Evolutionary conservation across 2,329 filamentous ascomycete species (phyloP), one percentile per base, ranked within the genome.

Genomic region (Orbilia brochopaga): DNA sequence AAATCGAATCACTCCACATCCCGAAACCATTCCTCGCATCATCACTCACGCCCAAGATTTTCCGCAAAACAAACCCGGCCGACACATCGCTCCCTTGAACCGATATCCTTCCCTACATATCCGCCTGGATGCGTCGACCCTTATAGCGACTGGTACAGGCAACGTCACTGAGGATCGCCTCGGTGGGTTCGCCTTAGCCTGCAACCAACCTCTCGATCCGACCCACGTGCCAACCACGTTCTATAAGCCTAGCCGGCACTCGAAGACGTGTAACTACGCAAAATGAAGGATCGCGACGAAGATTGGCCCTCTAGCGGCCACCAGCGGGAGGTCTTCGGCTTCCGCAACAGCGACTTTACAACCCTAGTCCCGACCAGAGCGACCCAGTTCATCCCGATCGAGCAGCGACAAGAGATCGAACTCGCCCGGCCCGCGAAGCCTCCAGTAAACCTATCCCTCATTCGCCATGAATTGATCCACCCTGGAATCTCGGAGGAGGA

Each of bases 381-480:
- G 40, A 27, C 44, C 1, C 55, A 57, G 15, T 27, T 24, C 32
- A 37, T 65, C 30, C 27, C 60, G 15, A n/a, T 65, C 21, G 21
- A 72, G 32, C 60, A 72, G 15, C 67, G 60, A 35, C 67, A 48
- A 19, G 60, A 72, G 23, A 19, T 65, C 32, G 67, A 72, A 27
- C 42, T 57, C 24, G 37, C 50, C 15, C 60, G 67, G 35, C 67
- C 67, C 11, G 55, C 56, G 7, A 72, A 72, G 24, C 67, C 67
- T 13, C 42, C 67, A 7, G 44, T 72, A 13, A 65, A 72, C 51
- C 5, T 42, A 19, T 65, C 67, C 19, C 64, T 42, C 11, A 54
- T 72, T n/a, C 67, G 60, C 11, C 67, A 72, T 72, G 67, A 72
- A 56, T 57, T 72, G 40, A 60, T 56, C 21, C 67, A 72, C 60